Evolutionary conservation across 306 rosid species (phyloP).

Genomic region (Sicyos baderoa): DNA sequence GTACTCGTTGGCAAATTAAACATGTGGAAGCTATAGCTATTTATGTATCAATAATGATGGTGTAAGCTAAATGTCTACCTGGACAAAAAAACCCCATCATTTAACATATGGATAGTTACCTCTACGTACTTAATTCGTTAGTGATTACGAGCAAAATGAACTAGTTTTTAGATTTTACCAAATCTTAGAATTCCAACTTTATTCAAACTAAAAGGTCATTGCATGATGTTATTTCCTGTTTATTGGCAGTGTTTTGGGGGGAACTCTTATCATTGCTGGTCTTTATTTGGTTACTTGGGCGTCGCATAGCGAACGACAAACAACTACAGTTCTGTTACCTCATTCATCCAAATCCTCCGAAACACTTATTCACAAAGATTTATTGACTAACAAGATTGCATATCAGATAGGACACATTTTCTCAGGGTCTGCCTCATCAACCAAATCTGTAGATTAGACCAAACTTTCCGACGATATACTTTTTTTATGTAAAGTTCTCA

Average conservation of each 20-base stretch:
- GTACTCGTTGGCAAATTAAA: too few relatives aligned
- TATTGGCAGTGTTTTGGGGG: constrained; percentile 70
- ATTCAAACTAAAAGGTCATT: too few relatives aligned
- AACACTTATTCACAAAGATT: constrained; percentile 48
- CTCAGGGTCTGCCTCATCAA: constrained; percentile 35
- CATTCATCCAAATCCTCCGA: constrained; percentile 39
- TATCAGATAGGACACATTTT: constrained; percentile 49
- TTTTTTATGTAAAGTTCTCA: constrained; percentile 20
- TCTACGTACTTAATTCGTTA: too few relatives aligned
- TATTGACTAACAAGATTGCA: constrained; percentile 26
- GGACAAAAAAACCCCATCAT: too few relatives aligned
- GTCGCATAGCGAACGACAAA: constrained; percentile 49
- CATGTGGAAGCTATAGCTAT: too few relatives aligned
- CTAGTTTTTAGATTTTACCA: too few relatives aligned
- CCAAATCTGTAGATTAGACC: constrained; percentile 47
- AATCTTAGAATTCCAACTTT: too few relatives aligned
- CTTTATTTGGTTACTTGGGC: constrained; percentile 85
- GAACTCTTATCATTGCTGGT: constrained; percentile 63
- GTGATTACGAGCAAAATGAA: too few relatives aligned
- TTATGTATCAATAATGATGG: too few relatives aligned
- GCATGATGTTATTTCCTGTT: constrained; percentile 12
- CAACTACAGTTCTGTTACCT: constrained; percentile 27
- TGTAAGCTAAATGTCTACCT: too few relatives aligned
- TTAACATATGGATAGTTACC: too few relatives aligned
- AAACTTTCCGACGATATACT: constrained; percentile 17